Base-by-base conservation (phyloP, 2,329 filamentous ascomycete genomes). In the Calcarisporium arbuscula region DNA sequence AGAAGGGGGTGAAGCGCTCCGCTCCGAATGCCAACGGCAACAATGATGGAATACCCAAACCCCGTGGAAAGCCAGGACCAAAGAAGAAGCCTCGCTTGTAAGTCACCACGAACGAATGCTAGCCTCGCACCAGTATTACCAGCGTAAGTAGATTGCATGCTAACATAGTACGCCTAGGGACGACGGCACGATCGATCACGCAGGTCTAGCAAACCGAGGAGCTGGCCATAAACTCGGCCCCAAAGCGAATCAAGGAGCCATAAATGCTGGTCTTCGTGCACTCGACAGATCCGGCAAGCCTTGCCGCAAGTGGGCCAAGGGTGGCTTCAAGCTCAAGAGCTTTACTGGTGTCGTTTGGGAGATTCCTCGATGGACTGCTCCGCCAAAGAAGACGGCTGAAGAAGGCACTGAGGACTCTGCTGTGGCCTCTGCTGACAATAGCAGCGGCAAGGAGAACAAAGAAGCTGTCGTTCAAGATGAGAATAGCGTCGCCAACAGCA, bases 31-130 rank as follows among this genome's bases (percentile, higher is more conserved):
- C 68, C 39, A 82, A 84, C 62, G 70, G 78, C 54, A 61, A 62
- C 41, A 60, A 64, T 57, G 85, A 89, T 44, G 70, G 67, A 21
- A 54, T 66, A 18, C 68, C 80, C n/a, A 88, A 85, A 60, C 70
- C 80, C 35, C 71, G 85, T 56, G 84, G 84, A 55, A 94, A 94
- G 67, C 90, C 92, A 6, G 90, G 90, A 6, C 90, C 90, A 0
- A 96, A 95, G 76, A 95, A 95, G 77, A 95, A 94, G 68, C 81
- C 85, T 46, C 81, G 84, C 71, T 65, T 95, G 90, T 95, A 82
- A 66, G 88, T 82, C n/a, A n/a, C n/a, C n/a, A n/a, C n/a, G n/a
- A n/a, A n/a, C n/a, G n/a, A n/a, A n/a, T n/a, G n/a, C n/a, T n/a
- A n/a, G n/a, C n/a, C n/a, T n/a, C n/a, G n/a, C n/a, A n/a, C n/a